phyloP scores from a whole-genome alignment of 345 rosid species.

The Citrus medica region DNA sequence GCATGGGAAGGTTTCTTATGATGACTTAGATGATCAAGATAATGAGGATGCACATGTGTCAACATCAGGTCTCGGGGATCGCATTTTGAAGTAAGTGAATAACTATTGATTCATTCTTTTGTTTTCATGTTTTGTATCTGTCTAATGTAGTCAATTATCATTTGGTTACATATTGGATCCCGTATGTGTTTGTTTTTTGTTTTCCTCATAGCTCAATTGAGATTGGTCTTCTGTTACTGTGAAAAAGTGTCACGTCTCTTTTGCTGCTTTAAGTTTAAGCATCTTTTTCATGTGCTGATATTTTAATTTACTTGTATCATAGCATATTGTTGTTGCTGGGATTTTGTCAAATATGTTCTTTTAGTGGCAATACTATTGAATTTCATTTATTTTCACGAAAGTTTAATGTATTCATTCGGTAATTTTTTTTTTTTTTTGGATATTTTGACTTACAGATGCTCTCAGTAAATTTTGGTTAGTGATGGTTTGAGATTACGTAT shows the following conservation, averaged over 20 bases:
- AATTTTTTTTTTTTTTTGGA: background rate
- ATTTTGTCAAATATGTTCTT: background rate
- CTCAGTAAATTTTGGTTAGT: background rate
- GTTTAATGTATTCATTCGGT: background rate
- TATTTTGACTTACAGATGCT: background rate
- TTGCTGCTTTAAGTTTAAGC: background rate
- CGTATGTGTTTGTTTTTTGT: background rate
- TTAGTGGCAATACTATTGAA: background rate
- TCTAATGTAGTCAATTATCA: background rate
- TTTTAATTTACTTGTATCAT: background rate
- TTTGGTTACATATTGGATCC: background rate
- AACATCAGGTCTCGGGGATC: conserved; percentile 45
- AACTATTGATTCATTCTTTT: background rate
- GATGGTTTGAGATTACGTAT: background rate
- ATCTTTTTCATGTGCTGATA: background rate
- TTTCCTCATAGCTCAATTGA: background rate
- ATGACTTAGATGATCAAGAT: conserved; percentile 29
- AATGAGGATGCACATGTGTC: conserved; percentile 31
- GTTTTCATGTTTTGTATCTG: background rate
- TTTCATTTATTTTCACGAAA: background rate
- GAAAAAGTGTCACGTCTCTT: background rate
- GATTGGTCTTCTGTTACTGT: background rate
- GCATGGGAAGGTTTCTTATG: conserved; percentile 18
- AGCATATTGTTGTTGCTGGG: background rate
- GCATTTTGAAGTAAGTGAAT: conserved; percentile 65